Base-by-base conservation (phyloP, 2,329 filamentous ascomycete genomes). In the Calonectria hawksworthii region DNA sequence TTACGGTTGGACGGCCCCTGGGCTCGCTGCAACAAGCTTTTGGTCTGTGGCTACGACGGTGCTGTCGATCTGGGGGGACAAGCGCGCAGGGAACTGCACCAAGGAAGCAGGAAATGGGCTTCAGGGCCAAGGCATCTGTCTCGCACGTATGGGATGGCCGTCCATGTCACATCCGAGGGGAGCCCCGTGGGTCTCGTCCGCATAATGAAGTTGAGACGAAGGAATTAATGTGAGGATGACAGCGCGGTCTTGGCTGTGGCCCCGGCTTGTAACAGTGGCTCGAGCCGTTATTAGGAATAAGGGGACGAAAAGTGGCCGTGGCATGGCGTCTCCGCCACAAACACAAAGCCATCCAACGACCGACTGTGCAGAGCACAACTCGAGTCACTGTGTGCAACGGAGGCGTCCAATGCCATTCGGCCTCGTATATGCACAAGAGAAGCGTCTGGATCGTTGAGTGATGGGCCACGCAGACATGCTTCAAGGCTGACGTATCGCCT, bases 401-500 rank as follows among this genome's bases (percentile, higher is more conserved):
- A 54, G 38, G 50, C 23, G 66, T 44, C 36, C 34, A 32, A 52
- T 67, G 64, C 64, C 65, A 23, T 54, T n/a, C n/a, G 23, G 26
- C 36, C 38, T 68, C 66, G 66, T 68, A 68, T 68, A 32, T 68
- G 66, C 66, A 68, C 63, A 34, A 56, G 23, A 16, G 28, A 13
- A 50, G 47, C 44, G 30, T 36, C 47, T n/a, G 16, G 51, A 56
- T 13, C 16, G 13, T 30, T 18, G 36, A 59, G 66, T 18, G 66
- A 68, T 34, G 65, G 34, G 52, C 52, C 66, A 61, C 67, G 52
- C 59, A 51, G 52, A 61, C 67, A n/a, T 56, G 38, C 67, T 47
- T 61, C 52, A 26, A 34, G 54, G 61, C 47, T 72, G 63, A 72
- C 70, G 70, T 72, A 51, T 72, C 38, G 56, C 26, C 34, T 63